These are phyloP conservation scores for Bruguiera hainesii DNA, from an alignment of 441 rosid genomes.

Conservation along the genomic window DNA sequence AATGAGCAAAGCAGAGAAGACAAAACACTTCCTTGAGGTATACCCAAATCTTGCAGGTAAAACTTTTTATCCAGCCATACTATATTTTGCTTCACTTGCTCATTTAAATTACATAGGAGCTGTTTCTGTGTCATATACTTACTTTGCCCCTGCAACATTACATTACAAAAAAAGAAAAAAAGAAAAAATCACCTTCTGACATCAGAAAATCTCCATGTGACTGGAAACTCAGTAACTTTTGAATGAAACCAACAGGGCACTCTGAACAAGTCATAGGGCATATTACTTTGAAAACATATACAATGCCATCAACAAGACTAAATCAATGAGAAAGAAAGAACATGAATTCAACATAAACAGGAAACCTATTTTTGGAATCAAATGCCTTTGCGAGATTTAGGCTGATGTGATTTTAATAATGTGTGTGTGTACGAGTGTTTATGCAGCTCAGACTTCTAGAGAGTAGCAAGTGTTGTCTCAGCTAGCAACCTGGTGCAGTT, in stretches of 20 bases:
- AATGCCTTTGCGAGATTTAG: no score
- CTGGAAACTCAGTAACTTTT: background rate
- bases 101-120: slow-evolving; percentile 38
- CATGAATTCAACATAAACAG: background rate
- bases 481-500: no score
- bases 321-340: background rate
- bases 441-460: no score
- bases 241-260: no score
- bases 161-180: background rate
- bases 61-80: slow-evolving; percentile 48
- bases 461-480: no score
- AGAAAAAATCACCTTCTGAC: background rate
- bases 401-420: no score
- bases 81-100: slow-evolving; percentile 65
- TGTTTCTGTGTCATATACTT: slow-evolving; percentile 35
- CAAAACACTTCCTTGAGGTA: slow-evolving; percentile 85
- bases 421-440: no score
- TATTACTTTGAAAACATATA: background rate
- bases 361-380: no score
- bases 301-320: background rate
- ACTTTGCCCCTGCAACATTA: slow-evolving; percentile 43
- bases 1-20: slow-evolving; percentile 81
- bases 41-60: slow-evolving; percentile 63
- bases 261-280: no score
- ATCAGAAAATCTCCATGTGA: background rate